Percentiles rank a stretch among this genome's conserved stretches.
phyloP scores from a whole-genome alignment of 1,284 basidiomycete species.

The Rhodotorula sp. region DNA sequence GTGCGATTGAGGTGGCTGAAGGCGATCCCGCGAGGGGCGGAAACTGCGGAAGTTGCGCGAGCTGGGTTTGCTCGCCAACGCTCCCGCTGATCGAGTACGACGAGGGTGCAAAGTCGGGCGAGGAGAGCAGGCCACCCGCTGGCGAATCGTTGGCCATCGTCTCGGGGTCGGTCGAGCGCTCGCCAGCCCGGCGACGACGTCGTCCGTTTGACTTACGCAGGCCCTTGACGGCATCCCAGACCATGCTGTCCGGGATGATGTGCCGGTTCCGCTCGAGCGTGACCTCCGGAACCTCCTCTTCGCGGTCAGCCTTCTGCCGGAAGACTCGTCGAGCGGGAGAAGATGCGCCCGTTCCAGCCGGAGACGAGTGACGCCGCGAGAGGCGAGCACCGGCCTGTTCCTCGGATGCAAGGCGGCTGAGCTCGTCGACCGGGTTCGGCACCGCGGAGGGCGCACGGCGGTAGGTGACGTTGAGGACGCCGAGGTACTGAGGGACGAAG shows the following conservation, averaged over 20 bases:
- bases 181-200: conserved; percentile 9
- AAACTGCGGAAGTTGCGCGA: conserved; percentile 22
- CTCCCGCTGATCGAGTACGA: conserved; percentile 33
- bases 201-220: conserved; percentile 22
- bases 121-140: conserved; percentile 22
- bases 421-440: conserved; percentile 2
- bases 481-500: conserved; percentile 94
- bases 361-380: conserved; percentile 9
- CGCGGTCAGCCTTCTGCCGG: conserved; percentile 36
- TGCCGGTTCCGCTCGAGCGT: conserved; percentile 88
- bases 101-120: conserved; percentile 36
- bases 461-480: conserved; percentile 97
- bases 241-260: conserved; percentile 90
- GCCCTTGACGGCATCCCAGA: conserved; percentile 46
- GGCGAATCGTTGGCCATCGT: conserved; percentile 22
- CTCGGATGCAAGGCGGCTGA: background rate
- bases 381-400: background rate
- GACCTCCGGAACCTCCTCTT: conserved; percentile 62
- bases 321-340: conserved; percentile 28
- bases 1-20: background rate
- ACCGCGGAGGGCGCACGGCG: conserved; percentile 49
- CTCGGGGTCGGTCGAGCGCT: conserved; percentile 28
- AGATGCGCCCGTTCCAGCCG: background rate
- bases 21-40: conserved; percentile 4
- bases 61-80: conserved; percentile 20